Base-by-base conservation (phyloP, 2,329 filamentous ascomycete species). In the Venturiaceae sp. region DNA sequence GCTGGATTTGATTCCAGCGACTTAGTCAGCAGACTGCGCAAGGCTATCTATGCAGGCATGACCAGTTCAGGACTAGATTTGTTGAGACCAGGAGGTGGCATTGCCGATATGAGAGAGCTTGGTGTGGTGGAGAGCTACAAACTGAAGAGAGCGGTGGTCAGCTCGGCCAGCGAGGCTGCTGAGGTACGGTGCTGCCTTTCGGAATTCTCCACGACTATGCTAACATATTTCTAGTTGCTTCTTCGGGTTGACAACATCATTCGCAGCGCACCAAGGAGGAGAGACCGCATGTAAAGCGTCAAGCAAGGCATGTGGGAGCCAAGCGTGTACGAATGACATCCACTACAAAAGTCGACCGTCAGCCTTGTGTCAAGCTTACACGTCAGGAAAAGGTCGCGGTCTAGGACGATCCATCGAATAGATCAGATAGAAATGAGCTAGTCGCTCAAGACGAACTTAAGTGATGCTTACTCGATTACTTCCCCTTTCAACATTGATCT, bases 121-220 rank as follows among this genome's bases (percentile, higher is more conserved):
- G 94, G 94, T 47, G 92, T 99, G 30, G 87, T 99, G 65, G 94
- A 99, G 78, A 95, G 90, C 74, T 97, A 96, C 81, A 99, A 99
- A 81, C 77, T 99, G 71, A 99, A 99, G 83, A 87, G 85, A 71
- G 94, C 94, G n/a, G 94, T 99, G 58, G 94, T 99, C 55, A 95
- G 88, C 57, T 96, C 91, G 62, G 94, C 94, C 23, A 95, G 90
- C 60, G 94, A 99, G 76, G 94, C 94, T 62, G 92, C 94, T 64
- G 94, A 99, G 83, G 90, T 95, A 80, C 78, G 85, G 72, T 34
- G 44, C 58, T 34, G 36, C 50, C 52, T 4, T 37, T 41, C 30
- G 30, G 21, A 61, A 57, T 60, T 50, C 41, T 46, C 26, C 37
- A 53, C 56, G 53, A 60, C 60, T 46, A 53, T 57, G 33, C 71